A percentile compares a stretch with the other conserved stretches of the same genome.
Evolutionary conservation across 202 grass and related monocot genomes (phyloP).

Genomic region (Setaria italica): DNA sequence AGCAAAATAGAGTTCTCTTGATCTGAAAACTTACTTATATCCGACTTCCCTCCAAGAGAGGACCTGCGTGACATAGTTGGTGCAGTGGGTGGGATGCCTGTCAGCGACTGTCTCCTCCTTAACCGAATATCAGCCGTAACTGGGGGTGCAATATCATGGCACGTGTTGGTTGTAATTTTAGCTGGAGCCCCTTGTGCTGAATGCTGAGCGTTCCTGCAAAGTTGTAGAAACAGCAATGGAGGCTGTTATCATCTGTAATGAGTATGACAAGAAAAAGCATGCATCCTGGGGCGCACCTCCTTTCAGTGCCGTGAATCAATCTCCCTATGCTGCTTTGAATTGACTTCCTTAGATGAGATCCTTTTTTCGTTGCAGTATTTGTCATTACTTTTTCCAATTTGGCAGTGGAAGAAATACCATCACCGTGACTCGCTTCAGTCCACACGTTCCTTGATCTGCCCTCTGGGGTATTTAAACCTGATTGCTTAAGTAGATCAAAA

Average conservation of each 20-base stretch:
- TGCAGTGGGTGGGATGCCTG: conserved; percentile 53
- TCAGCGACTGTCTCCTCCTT: conserved; percentile 75
- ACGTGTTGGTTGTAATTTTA: conserved; percentile 38
- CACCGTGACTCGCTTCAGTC: conserved; percentile 17
- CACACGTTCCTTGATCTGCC: conserved; percentile 54
- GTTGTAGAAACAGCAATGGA: conserved; percentile 34
- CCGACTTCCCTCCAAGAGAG: conserved; percentile 76
- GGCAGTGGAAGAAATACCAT: conserved; percentile 53
- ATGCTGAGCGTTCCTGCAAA: conserved; percentile 56
- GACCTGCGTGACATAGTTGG: conserved; percentile 67
- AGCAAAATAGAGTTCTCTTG: conserved; percentile 28
- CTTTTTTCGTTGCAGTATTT: conserved; percentile 62
- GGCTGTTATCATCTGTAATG: conserved; percentile 29
- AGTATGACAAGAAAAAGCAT: not conserved
- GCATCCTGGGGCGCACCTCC: conserved; percentile 53
- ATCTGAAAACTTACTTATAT: conserved; percentile 61
- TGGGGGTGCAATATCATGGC: conserved; percentile 46
- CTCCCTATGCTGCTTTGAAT: conserved; percentile 86
- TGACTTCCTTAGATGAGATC: conserved; percentile 88
- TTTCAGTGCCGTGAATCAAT: conserved; percentile 81
- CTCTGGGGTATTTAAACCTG: conserved; percentile 56
- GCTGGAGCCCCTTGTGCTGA: conserved; percentile 53
- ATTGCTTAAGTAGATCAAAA: conserved; percentile 50
- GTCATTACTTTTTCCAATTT: conserved; percentile 51
- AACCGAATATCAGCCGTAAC: conserved; percentile 53